These are phyloP conservation scores for Leccinum fuscescens DNA, from an alignment of 1,284 basidiomycete species.

Conservation along the genomic window DNA sequence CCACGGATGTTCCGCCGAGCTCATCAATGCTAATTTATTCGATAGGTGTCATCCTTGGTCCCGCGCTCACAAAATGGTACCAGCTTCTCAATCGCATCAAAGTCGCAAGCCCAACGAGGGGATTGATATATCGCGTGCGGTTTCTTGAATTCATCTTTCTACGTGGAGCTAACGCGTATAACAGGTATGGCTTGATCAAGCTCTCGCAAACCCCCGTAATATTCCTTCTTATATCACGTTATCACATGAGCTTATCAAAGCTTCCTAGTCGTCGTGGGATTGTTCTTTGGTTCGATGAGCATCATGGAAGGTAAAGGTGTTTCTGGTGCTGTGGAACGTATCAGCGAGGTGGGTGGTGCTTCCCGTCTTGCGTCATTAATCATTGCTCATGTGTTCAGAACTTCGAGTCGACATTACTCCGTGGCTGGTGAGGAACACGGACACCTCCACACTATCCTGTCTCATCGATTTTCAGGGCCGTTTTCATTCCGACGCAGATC, in stretches of 20 bases:
- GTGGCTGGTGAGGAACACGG: slow-evolving; percentile 58
- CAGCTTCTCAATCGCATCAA: slow-evolving; percentile 60
- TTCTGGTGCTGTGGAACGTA: slow-evolving; percentile 51
- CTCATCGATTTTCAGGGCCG: slow-evolving; percentile 46
- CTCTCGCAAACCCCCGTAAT: slow-evolving; percentile 63
- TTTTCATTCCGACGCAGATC: slow-evolving; percentile 79
- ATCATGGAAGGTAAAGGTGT: slow-evolving; percentile 67
- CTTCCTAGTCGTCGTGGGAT: slow-evolving; percentile 55
- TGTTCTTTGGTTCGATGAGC: slow-evolving; percentile 76
- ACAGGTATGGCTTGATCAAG: slow-evolving; percentile 75
- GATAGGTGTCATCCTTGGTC: slow-evolving; percentile 65
- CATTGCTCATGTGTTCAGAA: slow-evolving; percentile 38
- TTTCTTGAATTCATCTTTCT: not conserved
- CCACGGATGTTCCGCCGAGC: not conserved
- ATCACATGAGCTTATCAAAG: not conserved
- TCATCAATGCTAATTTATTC: not conserved
- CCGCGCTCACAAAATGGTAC: slow-evolving; percentile 73
- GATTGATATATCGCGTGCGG: slow-evolving; percentile 58
- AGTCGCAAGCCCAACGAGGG: slow-evolving; percentile 56
- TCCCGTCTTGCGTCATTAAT: not conserved
- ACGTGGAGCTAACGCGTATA: not conserved
- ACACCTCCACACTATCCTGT: not conserved
- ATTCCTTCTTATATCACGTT: not conserved
- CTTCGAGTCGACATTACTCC: slow-evolving; percentile 67
- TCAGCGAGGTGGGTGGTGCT: slow-evolving; percentile 47